Percentiles rank a stretch among this genome's conserved stretches.
phyloP scores from a whole-genome alignment of 129 eudicot genomes.

The Gnaphalium uliginosum region DNA sequence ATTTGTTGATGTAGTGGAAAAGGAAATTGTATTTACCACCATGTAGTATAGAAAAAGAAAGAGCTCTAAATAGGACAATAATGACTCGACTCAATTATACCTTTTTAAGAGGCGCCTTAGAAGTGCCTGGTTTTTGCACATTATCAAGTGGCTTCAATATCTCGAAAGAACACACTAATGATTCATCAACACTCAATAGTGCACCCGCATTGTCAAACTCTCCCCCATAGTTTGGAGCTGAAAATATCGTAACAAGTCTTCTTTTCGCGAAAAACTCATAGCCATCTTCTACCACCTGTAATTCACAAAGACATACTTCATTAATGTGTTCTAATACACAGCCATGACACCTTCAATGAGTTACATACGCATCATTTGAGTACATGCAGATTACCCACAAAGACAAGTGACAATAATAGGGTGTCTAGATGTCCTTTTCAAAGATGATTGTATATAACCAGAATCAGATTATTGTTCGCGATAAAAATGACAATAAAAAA shows the following conservation, averaged over 20 bases:
- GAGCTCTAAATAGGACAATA: neutral
- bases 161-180: conserved; percentile 76
- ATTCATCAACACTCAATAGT: conserved; percentile 64
- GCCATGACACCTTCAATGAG: conserved; percentile 1
- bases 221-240: conserved; percentile 92
- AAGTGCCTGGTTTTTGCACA: conserved; percentile 41
- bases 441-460: neutral
- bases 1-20: neutral
- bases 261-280: conserved; percentile 83
- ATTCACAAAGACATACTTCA: neutral
- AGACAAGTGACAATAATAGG: neutral
- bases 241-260: conserved; percentile 70
- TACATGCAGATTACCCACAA: neutral
- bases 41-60: conserved; percentile 5
- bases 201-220: conserved; percentile 93
- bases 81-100: conserved; percentile 32
- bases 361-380: neutral
- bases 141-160: conserved; percentile 57
- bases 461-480: neutral
- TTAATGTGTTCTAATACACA: neutral
- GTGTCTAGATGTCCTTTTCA: neutral
- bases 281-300: conserved; percentile 89
- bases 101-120: conserved; percentile 65
- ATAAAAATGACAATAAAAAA: neutral
- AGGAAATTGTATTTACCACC: neutral